These are phyloP conservation scores for Scedosporium boydii DNA, from an alignment of 2,329 filamentous ascomycete species.

Conservation along the genomic window DNA sequence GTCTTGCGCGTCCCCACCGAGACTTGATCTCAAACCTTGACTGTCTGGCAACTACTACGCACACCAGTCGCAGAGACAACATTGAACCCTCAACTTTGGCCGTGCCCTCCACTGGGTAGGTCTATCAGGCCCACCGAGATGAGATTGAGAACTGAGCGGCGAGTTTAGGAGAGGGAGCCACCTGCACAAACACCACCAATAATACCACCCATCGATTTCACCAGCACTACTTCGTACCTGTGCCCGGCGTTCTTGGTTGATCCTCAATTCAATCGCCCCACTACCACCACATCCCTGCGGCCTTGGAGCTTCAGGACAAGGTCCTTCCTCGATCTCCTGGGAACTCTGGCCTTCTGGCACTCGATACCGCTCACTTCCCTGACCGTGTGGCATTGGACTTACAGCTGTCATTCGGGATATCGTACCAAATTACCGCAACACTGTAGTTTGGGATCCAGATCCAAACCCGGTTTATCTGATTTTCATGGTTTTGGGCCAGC, in stretches of 20 bases:
- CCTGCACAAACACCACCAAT: background rate
- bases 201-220: background rate
- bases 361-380: background rate
- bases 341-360: background rate
- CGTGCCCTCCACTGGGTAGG: background rate
- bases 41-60: background rate
- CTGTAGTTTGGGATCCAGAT: background rate
- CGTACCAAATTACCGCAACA: background rate
- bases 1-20: background rate
- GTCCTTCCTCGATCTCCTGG: background rate
- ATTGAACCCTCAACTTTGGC: background rate
- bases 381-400: background rate
- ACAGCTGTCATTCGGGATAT: background rate
- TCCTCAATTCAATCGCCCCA: background rate
- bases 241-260: background rate
- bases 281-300: background rate
- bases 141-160: background rate
- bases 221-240: background rate
- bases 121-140: background rate
- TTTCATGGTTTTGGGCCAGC: background rate
- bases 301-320: background rate
- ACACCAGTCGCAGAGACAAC: background rate
- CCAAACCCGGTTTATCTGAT: background rate
- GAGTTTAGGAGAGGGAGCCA: background rate
- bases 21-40: background rate